These are phyloP conservation scores for Lachancea sp. DNA, from an alignment of 805 yeast species.

Conservation along the genomic window DNA sequence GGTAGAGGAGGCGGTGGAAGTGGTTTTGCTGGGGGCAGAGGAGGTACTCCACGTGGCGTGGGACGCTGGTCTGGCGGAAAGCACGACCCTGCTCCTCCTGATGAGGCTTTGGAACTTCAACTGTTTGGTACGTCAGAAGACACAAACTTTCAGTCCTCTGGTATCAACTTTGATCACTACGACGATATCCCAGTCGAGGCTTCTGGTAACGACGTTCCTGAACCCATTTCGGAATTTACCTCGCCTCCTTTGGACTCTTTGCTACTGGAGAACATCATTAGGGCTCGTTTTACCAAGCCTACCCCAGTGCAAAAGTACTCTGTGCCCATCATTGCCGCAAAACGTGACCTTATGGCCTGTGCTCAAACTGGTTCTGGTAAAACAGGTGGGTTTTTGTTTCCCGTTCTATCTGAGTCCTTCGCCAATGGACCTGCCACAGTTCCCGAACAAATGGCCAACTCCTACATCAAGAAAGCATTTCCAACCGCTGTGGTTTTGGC, in stretches of 20 bases:
- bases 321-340: slow-evolving; percentile 81
- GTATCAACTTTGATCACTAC: slow-evolving; percentile 97
- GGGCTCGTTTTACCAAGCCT: slow-evolving; percentile 90
- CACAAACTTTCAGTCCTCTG: slow-evolving; percentile 77
- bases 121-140: slow-evolving; percentile 72
- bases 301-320: slow-evolving; percentile 96
- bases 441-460: slow-evolving; percentile 34
- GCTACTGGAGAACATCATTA: slow-evolving; percentile 76
- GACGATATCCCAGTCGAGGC: slow-evolving; percentile 99
- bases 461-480: slow-evolving; percentile 67
- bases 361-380: slow-evolving; percentile 99
- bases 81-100: slow-evolving; percentile 74
- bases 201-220: slow-evolving; percentile 90
- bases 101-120: slow-evolving; percentile 65
- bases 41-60: slow-evolving; percentile 33
- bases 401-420: slow-evolving; percentile 88
- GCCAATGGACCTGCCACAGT: slow-evolving; percentile 73
- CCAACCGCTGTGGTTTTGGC: slow-evolving; percentile 96
- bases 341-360: slow-evolving; percentile 94
- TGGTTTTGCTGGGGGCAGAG: slow-evolving; percentile 32
- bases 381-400: slow-evolving; percentile 99
- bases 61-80: slow-evolving; percentile 86
- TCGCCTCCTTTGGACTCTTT: slow-evolving; percentile 86
- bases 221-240: slow-evolving; percentile 80
- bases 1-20: slow-evolving; percentile 34